These are phyloP conservation scores for Akanthomyces muscarius DNA, from an alignment of 2,329 filamentous ascomycete genomes.

Conservation along the genomic window DNA sequence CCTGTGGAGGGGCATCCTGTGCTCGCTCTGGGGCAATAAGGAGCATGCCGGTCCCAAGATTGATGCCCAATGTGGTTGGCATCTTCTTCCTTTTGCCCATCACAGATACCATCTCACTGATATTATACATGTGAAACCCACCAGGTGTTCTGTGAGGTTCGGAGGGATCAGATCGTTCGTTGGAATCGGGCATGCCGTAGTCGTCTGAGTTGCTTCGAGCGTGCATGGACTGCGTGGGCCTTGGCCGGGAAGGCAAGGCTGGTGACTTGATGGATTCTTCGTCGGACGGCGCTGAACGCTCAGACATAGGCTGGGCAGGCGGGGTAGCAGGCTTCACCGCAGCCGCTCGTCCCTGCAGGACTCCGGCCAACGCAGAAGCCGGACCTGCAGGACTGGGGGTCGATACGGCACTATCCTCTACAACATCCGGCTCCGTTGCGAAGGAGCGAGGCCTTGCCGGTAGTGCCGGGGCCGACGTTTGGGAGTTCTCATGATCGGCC, in stretches of 20 bases:
- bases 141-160: conserved; percentile 60
- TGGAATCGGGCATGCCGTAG: conserved; percentile 34
- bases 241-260: conserved; percentile 36
- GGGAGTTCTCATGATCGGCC: conserved; percentile 37
- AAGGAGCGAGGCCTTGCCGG: conserved; percentile 38
- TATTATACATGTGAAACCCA: conserved; percentile 91
- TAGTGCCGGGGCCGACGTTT: conserved; percentile 38
- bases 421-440: conserved; percentile 32
- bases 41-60: conserved; percentile 80
- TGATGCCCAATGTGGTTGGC: conserved; percentile 95
- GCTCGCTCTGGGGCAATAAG: conserved; percentile 85
- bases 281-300: conserved; percentile 21
- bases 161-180: conserved; percentile 28
- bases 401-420: conserved; percentile 24
- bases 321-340: conserved; percentile 7
- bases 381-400: conserved; percentile 37
- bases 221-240: conserved; percentile 20
- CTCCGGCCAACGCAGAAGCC: conserved; percentile 52
- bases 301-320: conserved; percentile 1
- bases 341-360: conserved; percentile 47
- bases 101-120: conserved; percentile 95
- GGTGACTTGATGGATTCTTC: conserved; percentile 33
- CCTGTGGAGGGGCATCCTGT: conserved; percentile 77
- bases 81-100: conserved; percentile 98
- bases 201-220: conserved; percentile 23